phyloP scores from a whole-genome alignment of 768 basidiomycete genomes.

The Dacryopinax spathularia region DNA sequence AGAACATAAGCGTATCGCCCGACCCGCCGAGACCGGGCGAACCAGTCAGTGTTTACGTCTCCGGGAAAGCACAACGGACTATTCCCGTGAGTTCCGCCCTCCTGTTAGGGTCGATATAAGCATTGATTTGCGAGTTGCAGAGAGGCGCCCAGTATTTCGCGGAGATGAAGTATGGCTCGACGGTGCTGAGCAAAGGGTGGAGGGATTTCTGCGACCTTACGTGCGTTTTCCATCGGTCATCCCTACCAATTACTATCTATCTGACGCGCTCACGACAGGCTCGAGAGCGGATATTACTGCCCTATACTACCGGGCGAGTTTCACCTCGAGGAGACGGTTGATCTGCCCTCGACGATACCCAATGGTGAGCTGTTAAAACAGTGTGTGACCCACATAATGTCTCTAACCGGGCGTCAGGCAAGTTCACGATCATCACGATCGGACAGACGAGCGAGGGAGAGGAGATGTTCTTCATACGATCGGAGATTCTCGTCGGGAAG shows the following conservation, averaged over 20 bases:
- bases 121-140: neutral
- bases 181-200: neutral
- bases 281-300: neutral
- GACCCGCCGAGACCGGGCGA: neutral
- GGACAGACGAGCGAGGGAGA: neutral
- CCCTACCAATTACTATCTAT: no score
- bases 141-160: neutral
- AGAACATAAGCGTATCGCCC: neutral
- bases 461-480: neutral
- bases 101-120: neutral
- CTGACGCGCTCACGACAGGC: neutral
- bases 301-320: neutral
- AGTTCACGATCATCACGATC: neutral
- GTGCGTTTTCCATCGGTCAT: neutral
- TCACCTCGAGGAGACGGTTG: neutral
- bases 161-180: neutral
- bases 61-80: neutral
- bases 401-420: no score
- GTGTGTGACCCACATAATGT: no score
- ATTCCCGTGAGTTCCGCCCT: neutral
- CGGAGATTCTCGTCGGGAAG: neutral
- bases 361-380: neutral
- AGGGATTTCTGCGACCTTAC: neutral
- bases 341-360: neutral
- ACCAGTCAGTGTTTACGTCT: neutral